These are phyloP conservation scores for Fusarium algeriense DNA, from an alignment of 2,329 filamentous ascomycete genomes.

Conservation along the genomic window DNA sequence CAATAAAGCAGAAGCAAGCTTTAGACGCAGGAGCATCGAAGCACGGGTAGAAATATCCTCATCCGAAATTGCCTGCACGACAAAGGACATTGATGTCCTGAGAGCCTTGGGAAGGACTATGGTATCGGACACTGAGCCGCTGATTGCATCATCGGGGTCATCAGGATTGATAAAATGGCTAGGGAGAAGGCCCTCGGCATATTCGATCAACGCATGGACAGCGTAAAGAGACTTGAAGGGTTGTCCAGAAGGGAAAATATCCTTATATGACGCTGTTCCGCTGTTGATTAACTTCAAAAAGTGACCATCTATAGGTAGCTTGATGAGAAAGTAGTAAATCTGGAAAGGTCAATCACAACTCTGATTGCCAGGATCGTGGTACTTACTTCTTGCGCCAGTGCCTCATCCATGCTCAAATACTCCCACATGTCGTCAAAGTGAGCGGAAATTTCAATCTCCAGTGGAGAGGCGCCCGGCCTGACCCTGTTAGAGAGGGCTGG, in stretches of 20 bases:
- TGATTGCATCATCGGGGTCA: background rate
- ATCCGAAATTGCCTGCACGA: slow-evolving; percentile 72
- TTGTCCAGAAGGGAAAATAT: slow-evolving; percentile 76
- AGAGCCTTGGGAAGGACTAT: slow-evolving; percentile 52
- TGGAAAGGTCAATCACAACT: slow-evolving; percentile 47
- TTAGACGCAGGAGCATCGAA: slow-evolving; percentile 42
- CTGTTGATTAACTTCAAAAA: slow-evolving; percentile 71
- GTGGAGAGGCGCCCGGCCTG: slow-evolving; percentile 65
- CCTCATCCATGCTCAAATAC: slow-evolving; percentile 80
- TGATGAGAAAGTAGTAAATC: slow-evolving; percentile 78
- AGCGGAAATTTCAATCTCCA: slow-evolving; percentile 83
- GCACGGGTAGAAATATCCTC: slow-evolving; percentile 62
- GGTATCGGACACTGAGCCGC: slow-evolving; percentile 35
- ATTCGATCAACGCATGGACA: slow-evolving; percentile 73
- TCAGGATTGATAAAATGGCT: slow-evolving; percentile 22
- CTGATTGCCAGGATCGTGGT: background rate
- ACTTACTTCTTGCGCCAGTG: slow-evolving; percentile 73
- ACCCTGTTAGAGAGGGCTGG: slow-evolving; percentile 58
- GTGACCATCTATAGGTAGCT: slow-evolving; percentile 75
- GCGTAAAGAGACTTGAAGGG: slow-evolving; percentile 82
- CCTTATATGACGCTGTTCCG: slow-evolving; percentile 62
- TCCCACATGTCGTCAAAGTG: slow-evolving; percentile 89
- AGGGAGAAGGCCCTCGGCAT: slow-evolving; percentile 62
- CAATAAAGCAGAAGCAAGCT: slow-evolving; percentile 47
- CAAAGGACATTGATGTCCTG: slow-evolving; percentile 63